Conservation (phyloP, 805 yeast species). For the Candida argentea region DNA sequence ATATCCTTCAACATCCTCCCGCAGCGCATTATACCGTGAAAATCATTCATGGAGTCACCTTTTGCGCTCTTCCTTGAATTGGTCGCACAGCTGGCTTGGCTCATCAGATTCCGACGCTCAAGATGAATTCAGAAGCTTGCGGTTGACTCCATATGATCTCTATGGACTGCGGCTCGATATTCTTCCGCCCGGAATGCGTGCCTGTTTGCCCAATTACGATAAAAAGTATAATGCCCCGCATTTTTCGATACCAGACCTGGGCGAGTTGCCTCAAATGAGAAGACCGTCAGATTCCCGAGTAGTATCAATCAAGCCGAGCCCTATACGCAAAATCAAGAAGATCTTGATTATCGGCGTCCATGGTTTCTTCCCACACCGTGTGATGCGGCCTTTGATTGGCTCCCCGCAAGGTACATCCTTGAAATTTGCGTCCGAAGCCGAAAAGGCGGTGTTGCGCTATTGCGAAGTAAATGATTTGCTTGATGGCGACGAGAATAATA, state of each 20-base stretch:
- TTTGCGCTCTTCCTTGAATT: conserved; percentile 23
- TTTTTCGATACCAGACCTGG: too few relatives aligned
- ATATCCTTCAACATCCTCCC: conserved; percentile 15
- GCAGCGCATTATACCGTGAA: conserved; percentile 12
- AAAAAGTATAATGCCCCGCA: conserved; percentile 17
- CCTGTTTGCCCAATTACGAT: conserved; percentile 29
- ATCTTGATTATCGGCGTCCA: conserved; percentile 87
- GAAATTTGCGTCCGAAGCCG: conserved; percentile 87
- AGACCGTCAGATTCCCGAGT: conserved; percentile 17
- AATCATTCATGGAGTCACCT: conserved; percentile 26
- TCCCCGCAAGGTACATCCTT: conserved; percentile 95
- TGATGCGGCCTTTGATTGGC: conserved; percentile 79
- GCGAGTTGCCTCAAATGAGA: conserved; percentile 19
- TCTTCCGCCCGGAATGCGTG: conserved; percentile 26
- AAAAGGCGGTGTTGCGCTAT: conserved; percentile 55
- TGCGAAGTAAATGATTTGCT: conserved; percentile 37
- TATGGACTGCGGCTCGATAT: conserved; percentile 28
- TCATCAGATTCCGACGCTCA: conserved; percentile 10
- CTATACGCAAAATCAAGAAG: conserved; percentile 34
- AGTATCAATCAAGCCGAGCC: conserved; percentile 17
- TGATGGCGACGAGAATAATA: conserved; percentile 19
- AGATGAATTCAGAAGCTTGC: conserved; percentile 19
- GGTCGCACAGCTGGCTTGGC: conserved; percentile 19
- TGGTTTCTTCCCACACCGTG: conserved; percentile 87
- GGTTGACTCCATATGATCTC: conserved; percentile 26